Evolutionary conservation across 2,329 filamentous ascomycete species (phyloP), one percentile per base, ranked within the genome.

Genomic region (Cladosporium sp.): DNA sequence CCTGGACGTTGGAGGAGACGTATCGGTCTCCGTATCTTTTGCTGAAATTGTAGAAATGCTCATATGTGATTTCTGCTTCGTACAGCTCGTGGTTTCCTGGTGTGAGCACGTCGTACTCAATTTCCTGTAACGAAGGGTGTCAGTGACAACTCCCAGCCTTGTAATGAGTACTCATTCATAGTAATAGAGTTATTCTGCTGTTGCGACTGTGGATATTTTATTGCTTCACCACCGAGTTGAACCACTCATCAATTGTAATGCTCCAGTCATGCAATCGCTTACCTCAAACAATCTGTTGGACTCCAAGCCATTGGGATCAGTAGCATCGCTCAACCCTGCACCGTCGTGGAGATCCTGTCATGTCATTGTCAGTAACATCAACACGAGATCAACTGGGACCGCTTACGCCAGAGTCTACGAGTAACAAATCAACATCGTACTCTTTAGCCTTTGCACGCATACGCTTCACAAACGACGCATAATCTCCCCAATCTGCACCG

Each of bases 401-500:
- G 58, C 65, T 48, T 58, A 70, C 66, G 34, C 80, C 81, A 38
- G 80, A 83, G 59, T 85, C 82, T 43, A 84, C 66, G 9, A 84
- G 64, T 42, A 85, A 68, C 51, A 84, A 60, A 57, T 85, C 82
- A 5, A 84, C 81, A 8, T 76, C 75, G 56, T 82, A 69, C 11
- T 74, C 70, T 17, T 70, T 68, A 3, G 82, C 82, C 58, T 77
- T 80, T 49, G 77, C 67, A 64, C 79, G 80, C 79, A 85, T 83
- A 54, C 76, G 76, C 43, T 73, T 74, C 12, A 77, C 73, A 60
- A 85, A 84, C 49, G 77, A 77, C 37, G 80, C 79, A 63, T 79
- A 84, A 62, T 85, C 82, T 19, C 82, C 82, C 80, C 81, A 85
- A 60, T 85, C 82, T 2, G 80, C 82, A 36, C 81, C 80, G 54